Evolutionary conservation across 805 yeast species (phyloP).

Genomic region (Wickerhamomyces xylosicus): DNA sequence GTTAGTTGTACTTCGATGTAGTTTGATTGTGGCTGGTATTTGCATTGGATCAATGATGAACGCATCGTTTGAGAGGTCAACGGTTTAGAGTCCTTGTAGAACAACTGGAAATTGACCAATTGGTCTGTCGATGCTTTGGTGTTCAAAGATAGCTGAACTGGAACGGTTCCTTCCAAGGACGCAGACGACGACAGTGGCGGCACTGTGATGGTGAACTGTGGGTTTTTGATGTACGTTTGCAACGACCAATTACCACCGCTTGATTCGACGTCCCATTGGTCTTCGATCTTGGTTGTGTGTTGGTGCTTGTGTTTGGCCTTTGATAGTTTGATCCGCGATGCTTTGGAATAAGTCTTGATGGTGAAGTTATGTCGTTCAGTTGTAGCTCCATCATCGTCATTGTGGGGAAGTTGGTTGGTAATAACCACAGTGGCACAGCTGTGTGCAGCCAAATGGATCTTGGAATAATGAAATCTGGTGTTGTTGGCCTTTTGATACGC

Average conservation of each 20-base stretch:
- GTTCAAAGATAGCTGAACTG: background rate
- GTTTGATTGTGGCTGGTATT: background rate
- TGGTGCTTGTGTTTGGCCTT: constrained; percentile 24
- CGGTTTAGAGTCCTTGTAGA: constrained; percentile 26
- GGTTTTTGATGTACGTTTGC: constrained; percentile 39
- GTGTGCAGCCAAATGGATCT: constrained; percentile 20
- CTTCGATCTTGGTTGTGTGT: constrained; percentile 18
- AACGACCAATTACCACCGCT: constrained; percentile 48
- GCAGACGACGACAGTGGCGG: constrained; percentile 2
- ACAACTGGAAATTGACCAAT: constrained; percentile 32
- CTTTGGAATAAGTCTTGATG: constrained; percentile 11
- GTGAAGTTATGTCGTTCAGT: constrained; percentile 10
- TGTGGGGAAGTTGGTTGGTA: too few relatives aligned
- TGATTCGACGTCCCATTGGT: constrained; percentile 32
- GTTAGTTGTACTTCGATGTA: background rate
- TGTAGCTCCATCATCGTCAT: too few relatives aligned
- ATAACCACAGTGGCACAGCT: constrained; percentile 22
- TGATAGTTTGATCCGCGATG: constrained; percentile 8
- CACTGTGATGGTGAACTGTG: constrained; percentile 35
- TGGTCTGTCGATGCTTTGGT: constrained; percentile 13
- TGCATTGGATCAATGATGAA: background rate
- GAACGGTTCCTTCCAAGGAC: too few relatives aligned
- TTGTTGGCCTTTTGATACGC: constrained; percentile 17
- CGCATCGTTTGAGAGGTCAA: constrained; percentile 17
- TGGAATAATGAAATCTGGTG: constrained; percentile 29